Percentiles rank a stretch among this genome's conserved stretches.
Evolutionary conservation across 2,329 filamentous ascomycete genomes (phyloP).

Genomic region (Penicillium thymicola): DNA sequence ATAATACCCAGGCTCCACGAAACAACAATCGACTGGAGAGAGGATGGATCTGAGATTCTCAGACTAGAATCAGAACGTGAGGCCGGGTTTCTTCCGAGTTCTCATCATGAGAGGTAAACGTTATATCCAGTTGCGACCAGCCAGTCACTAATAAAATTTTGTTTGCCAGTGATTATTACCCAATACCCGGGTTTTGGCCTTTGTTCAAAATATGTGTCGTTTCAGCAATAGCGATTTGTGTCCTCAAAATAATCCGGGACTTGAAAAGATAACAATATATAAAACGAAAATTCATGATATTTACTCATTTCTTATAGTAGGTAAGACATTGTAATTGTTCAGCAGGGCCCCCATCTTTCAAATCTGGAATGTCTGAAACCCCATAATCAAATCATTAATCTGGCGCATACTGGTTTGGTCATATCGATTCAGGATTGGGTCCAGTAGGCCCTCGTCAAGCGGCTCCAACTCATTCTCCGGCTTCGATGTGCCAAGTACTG

Average conservation of each 20-base stretch:
- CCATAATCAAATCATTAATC: slow-evolving; percentile 39
- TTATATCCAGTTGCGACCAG: background rate
- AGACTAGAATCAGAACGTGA: background rate
- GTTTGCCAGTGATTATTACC: background rate
- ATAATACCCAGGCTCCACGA: background rate
- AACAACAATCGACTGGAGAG: background rate
- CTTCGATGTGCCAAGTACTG: slow-evolving; percentile 4
- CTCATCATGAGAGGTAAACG: background rate
- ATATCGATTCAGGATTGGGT: slow-evolving; percentile 36
- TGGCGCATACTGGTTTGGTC: slow-evolving; percentile 43
- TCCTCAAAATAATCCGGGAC: slow-evolving; percentile 4
- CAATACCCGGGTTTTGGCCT: background rate
- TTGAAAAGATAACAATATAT: background rate
- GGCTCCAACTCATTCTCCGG: slow-evolving; percentile 1
- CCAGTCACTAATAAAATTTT: background rate
- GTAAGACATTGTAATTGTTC: background rate
- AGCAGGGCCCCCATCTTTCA: background rate
- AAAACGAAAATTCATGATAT: background rate
- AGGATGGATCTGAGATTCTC: background rate
- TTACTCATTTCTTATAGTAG: background rate
- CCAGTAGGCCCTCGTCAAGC: slow-evolving; percentile 8
- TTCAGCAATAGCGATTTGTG: slow-evolving; percentile 3
- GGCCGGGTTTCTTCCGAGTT: slow-evolving; percentile 1
- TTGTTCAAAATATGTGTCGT: background rate
- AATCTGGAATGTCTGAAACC: slow-evolving; percentile 34